These are phyloP conservation scores for Pyricularia sp. DNA, from an alignment of 2,329 filamentous ascomycete genomes.

Conservation along the genomic window DNA sequence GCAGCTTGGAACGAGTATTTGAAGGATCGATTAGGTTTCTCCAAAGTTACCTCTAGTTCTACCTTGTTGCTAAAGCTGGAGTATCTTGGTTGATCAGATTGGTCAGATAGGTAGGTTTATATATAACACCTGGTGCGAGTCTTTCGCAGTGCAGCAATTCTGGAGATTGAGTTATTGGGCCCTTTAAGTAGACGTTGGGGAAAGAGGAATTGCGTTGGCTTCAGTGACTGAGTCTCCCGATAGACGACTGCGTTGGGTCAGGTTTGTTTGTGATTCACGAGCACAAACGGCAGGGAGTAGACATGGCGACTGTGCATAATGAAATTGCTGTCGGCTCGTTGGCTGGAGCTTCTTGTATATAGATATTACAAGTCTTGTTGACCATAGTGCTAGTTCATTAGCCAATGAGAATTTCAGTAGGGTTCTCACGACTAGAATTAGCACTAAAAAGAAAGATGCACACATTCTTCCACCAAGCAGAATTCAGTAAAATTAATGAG, in stretches of 20 bases:
- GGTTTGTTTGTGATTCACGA: neutral
- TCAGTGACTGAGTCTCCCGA: neutral
- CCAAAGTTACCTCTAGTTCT: neutral
- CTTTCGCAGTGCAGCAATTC: neutral
- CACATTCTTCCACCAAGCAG: no score
- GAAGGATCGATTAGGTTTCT: neutral
- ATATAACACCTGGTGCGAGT: neutral
- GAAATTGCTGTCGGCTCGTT: neutral
- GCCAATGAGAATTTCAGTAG: no score
- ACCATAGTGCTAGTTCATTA: neutral
- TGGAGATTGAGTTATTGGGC: neutral
- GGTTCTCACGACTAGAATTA: no score
- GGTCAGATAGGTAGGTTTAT: neutral
- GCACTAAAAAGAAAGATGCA: no score
- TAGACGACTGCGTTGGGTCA: neutral
- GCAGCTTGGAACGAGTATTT: neutral
- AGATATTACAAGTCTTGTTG: neutral
- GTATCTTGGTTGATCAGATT: neutral
- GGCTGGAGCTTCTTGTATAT: neutral
- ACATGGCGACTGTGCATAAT: neutral
- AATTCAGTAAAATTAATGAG: neutral
- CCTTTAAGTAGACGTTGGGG: neutral
- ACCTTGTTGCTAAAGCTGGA: neutral
- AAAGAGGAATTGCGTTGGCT: neutral
- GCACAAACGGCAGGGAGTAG: neutral